These are phyloP conservation scores for Saccharomycopsis sp. DNA, from an alignment of 805 yeast genomes.

Conservation along the genomic window DNA sequence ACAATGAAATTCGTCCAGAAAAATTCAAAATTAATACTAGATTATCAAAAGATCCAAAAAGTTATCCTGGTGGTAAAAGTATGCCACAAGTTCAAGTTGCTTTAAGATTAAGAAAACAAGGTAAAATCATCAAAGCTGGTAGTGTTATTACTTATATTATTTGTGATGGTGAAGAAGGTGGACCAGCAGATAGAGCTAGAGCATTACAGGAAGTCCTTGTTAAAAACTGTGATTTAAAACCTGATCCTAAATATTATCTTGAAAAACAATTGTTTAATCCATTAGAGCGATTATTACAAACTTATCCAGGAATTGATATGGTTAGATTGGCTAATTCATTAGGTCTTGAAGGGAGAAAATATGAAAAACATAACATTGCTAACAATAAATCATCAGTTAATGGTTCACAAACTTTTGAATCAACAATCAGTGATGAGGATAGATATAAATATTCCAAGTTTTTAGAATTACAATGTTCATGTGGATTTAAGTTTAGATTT, in stretches of 20 bases:
- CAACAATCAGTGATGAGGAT: conserved; percentile 71
- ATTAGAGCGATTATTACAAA: conserved; percentile 74
- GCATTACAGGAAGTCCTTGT: conserved; percentile 64
- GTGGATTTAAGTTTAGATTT: conserved; percentile 51
- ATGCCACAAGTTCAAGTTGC: conserved; percentile 94
- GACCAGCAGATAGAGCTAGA: conserved; percentile 67
- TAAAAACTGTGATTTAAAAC: conserved; percentile 39
- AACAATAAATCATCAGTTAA: conserved; percentile 25
- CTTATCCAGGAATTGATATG: conserved; percentile 79
- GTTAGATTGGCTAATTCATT: conserved; percentile 65
- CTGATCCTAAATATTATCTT: conserved; percentile 72
- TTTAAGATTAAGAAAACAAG: conserved; percentile 63
- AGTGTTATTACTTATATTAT: conserved; percentile 84
- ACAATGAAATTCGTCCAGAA: conserved; percentile 51
- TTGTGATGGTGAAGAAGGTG: conserved; percentile 38
- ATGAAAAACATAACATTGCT: conserved; percentile 29
- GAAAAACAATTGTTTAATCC: conserved; percentile 89
- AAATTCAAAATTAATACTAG: conserved; percentile 77
- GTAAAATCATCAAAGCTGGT: conserved; percentile 81
- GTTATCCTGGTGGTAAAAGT: conserved; percentile 70
- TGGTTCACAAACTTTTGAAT: conserved; percentile 63
- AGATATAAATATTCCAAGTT: conserved; percentile 59
- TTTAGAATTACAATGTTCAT: conserved; percentile 50
- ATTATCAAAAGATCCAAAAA: conserved; percentile 78
- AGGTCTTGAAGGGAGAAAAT: conserved; percentile 66